phyloP scores from a whole-genome alignment of 2,329 filamentous ascomycete genomes.

The Cladobotryum protrusum region DNA sequence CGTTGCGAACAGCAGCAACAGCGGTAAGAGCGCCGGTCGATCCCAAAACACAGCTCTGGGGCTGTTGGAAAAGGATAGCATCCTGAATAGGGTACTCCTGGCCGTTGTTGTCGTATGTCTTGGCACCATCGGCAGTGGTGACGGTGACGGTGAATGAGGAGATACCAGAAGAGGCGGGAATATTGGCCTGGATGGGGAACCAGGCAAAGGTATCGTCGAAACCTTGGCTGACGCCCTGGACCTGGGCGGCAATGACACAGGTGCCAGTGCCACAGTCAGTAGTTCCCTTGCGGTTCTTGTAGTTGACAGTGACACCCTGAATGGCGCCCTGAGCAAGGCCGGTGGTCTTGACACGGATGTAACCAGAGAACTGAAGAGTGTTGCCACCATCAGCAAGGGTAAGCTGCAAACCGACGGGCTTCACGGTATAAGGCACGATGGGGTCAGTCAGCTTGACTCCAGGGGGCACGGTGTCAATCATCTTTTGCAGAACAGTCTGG shows the following conservation, averaged over 20 bases:
- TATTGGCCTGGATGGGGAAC: conserved; percentile 41
- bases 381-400: conserved; percentile 43
- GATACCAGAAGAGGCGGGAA: conserved; percentile 54
- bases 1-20: conserved; percentile 44
- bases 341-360: conserved; percentile 52
- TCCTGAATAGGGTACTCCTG: conserved; percentile 49
- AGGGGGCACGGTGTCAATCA: conserved; percentile 55
- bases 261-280: conserved; percentile 34
- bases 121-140: conserved; percentile 41
- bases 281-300: conserved; percentile 49
- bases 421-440: conserved; percentile 51
- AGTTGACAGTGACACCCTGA: conserved; percentile 44
- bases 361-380: conserved; percentile 45
- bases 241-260: conserved; percentile 40
- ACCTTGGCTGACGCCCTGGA: conserved; percentile 45
- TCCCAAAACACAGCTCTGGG: conserved; percentile 50
- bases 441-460: conserved; percentile 45
- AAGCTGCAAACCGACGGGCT: conserved; percentile 52
- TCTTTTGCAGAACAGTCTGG: conserved; percentile 46
- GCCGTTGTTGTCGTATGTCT: conserved; percentile 51
- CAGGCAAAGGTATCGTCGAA: conserved; percentile 57
- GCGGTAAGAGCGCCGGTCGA: conserved; percentile 37
- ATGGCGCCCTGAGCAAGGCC: conserved; percentile 36
- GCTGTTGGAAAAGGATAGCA: conserved; percentile 46
- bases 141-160: conserved; percentile 53